Percentiles rank a stretch among this genome's conserved stretches.
Evolutionary conservation across 169 alveolate species (phyloP).

Genomic region (Eimeria maxima): DNA sequence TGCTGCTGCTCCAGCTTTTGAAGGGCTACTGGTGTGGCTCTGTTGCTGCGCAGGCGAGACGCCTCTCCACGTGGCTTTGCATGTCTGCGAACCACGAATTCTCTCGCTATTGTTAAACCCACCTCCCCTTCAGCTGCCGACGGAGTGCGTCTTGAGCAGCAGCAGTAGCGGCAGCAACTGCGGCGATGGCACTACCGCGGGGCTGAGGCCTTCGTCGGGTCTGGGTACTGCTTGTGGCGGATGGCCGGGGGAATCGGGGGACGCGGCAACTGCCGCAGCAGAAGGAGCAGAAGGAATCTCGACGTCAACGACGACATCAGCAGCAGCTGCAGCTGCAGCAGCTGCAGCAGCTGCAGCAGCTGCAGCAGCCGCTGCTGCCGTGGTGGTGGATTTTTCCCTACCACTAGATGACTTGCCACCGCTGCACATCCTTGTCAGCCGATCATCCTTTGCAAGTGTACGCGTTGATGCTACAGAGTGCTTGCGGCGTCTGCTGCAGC

Average conservation of each 20-base stretch:
- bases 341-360: not conserved
- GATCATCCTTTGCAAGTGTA: constrained; percentile 42
- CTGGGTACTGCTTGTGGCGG: too few species aligned
- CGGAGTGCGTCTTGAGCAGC: not conserved
- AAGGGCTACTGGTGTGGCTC: not conserved
- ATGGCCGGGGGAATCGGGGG: not conserved
- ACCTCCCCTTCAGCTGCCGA: constrained; percentile 8
- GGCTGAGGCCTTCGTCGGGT: not conserved
- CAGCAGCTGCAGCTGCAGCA: too few species aligned
- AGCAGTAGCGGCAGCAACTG: constrained; percentile 10
- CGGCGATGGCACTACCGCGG: not conserved
- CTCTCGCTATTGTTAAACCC: constrained; percentile 74
- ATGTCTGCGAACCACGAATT: constrained; percentile 74
- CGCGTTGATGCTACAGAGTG: constrained; percentile 76
- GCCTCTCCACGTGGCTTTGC: constrained; percentile 79
- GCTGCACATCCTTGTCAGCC: constrained; percentile 63
- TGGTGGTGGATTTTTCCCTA: constrained; percentile 59
- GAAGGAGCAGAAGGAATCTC: not conserved
- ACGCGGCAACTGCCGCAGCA: not conserved
- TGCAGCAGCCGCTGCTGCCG: constrained; percentile 71
- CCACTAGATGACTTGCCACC: constrained; percentile 62
- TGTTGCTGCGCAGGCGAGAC: constrained; percentile 72
- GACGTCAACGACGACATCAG: not conserved
- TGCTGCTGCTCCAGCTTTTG: constrained; percentile 1
- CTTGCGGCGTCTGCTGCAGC: constrained; percentile 69